Evolutionary conservation across 148 eudicot genomes (phyloP).

Genomic region (Linanthus parryae): DNA sequence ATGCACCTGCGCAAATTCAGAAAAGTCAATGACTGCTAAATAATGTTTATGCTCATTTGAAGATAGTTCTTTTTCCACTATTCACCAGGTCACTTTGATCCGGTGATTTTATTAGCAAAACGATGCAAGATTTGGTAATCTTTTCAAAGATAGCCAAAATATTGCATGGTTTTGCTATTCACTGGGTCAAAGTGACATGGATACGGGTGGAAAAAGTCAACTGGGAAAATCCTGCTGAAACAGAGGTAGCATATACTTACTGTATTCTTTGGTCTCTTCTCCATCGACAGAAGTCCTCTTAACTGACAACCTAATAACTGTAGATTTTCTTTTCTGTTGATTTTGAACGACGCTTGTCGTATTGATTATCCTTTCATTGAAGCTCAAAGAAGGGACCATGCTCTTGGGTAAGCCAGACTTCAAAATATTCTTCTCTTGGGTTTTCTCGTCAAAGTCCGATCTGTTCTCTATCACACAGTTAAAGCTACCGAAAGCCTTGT

Average conservation of each 20-base stretch:
- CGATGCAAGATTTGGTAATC: no score
- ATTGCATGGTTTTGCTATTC: no score
- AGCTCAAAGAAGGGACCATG: conserved; percentile 44
- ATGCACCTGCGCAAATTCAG: conserved; percentile 31
- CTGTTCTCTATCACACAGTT: conserved; percentile 32
- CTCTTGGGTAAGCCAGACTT: conserved; percentile 42
- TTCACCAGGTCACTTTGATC: no score
- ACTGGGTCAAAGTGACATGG: neutral
- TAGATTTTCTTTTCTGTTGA: conserved; percentile 41
- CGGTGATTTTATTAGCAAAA: no score
- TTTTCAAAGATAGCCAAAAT: no score
- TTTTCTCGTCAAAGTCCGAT: conserved; percentile 29
- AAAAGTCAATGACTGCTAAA: no score
- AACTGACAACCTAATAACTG: conserved; percentile 63
- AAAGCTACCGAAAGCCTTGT: conserved; percentile 41
- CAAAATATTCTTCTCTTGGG: conserved; percentile 23
- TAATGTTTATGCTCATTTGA: no score
- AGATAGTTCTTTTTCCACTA: no score
- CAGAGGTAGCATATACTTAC: conserved; percentile 20
- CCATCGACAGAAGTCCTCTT: conserved; percentile 60
- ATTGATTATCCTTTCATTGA: conserved; percentile 35
- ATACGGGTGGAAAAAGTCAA: neutral
- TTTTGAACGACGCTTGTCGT: conserved; percentile 20
- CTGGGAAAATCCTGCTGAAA: neutral
- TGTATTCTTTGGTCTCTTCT: conserved; percentile 39